phyloP scores from a whole-genome alignment of 106 monocot genomes.

The Acanthochlamys bracteata region DNA sequence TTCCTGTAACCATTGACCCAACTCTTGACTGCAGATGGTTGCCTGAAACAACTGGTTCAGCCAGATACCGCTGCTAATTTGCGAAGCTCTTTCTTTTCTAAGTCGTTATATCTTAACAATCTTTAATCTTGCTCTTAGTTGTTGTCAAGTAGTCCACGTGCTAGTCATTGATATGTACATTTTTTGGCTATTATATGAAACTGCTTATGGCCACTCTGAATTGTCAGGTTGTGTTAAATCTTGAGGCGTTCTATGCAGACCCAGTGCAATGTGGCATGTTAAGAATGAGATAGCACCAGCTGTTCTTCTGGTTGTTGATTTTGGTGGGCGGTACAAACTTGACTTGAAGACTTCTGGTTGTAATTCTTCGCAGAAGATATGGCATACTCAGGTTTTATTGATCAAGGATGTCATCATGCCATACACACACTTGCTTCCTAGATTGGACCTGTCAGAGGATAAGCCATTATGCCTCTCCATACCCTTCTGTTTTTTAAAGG shows the following conservation, averaged over 20 bases:
- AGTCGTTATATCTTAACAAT: no score
- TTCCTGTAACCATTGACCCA: no score
- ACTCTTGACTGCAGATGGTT: no score
- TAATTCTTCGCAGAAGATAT: constrained; percentile 50
- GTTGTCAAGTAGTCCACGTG: no score
- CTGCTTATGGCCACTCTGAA: constrained; percentile 51
- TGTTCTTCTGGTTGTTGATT: constrained; percentile 88
- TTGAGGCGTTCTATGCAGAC: constrained; percentile 95
- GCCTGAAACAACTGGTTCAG: no score
- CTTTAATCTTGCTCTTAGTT: no score
- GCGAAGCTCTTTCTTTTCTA: no score
- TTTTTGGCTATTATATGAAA: constrained; percentile 5
- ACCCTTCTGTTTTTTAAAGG: constrained; percentile 93
- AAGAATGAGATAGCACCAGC: constrained; percentile 71
- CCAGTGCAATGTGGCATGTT: constrained; percentile 98
- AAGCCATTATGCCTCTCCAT: constrained; percentile 26
- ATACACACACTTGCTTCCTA: constrained; percentile 81
- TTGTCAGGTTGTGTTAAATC: constrained; percentile 69
- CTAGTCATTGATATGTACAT: neutral
- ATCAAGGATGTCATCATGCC: constrained; percentile 94
- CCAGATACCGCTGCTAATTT: no score
- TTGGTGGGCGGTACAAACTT: constrained; percentile 93
- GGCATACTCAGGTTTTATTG: constrained; percentile 80
- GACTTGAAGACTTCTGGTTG: constrained; percentile 49
- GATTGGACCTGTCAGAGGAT: constrained; percentile 47